Conservation (phyloP, 768 basidiomycete genomes). For the Pisolithus tinctorius region DNA sequence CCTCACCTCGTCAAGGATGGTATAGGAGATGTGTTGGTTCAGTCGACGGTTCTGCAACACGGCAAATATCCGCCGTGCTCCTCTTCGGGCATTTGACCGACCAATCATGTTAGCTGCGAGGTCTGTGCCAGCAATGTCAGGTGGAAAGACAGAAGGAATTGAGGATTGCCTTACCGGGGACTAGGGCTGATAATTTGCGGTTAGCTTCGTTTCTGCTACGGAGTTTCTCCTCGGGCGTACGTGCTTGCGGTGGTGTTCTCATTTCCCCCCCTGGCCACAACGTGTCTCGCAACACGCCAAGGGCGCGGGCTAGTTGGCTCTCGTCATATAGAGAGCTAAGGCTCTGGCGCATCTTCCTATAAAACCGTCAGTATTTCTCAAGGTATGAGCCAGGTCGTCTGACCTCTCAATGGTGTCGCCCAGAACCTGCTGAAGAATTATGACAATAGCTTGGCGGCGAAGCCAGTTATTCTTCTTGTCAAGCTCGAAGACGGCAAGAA, state of each 20-base stretch:
- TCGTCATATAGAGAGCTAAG: slow-evolving; percentile 61
- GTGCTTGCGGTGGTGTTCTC: slow-evolving; percentile 50
- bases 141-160: background rate
- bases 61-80: slow-evolving; percentile 87
- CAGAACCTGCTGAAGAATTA: slow-evolving; percentile 92
- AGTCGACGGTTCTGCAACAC: slow-evolving; percentile 92
- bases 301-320: slow-evolving; percentile 57
- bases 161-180: slow-evolving; percentile 62
- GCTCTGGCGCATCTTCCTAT: slow-evolving; percentile 83
- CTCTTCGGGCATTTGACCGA: slow-evolving; percentile 89
- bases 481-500: slow-evolving; percentile 90
- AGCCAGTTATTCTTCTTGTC: slow-evolving; percentile 97
- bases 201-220: slow-evolving; percentile 83
- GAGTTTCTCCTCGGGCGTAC: slow-evolving; percentile 75
- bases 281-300: slow-evolving; percentile 61
- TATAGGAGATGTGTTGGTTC: slow-evolving; percentile 89
- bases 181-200: slow-evolving; percentile 80
- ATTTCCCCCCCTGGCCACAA: slow-evolving; percentile 86
- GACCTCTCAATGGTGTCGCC: slow-evolving; percentile 95
- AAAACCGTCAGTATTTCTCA: slow-evolving; percentile 1
- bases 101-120: slow-evolving; percentile 97
- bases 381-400: slow-evolving; percentile 15
- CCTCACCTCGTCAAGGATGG: slow-evolving; percentile 81
- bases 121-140: slow-evolving; percentile 41
- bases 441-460: slow-evolving; percentile 89